Percentiles rank a stretch among this genome's conserved stretches.
These are phyloP conservation scores for Arxiozyma telluris DNA, from an alignment of 1,139 yeast species.

Conservation along the genomic window DNA sequence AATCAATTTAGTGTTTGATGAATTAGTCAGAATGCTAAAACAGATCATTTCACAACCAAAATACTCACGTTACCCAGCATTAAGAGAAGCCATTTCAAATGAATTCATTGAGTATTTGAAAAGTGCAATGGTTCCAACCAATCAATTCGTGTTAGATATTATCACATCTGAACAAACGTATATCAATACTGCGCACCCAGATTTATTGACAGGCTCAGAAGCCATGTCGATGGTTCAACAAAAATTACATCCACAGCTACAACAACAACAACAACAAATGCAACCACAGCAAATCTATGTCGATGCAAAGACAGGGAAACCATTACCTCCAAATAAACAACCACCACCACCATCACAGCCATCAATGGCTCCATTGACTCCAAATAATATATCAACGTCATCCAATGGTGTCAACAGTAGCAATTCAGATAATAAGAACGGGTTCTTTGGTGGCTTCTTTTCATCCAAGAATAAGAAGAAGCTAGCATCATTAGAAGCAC, in stretches of 20 bases:
- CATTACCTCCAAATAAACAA: constrained; percentile 41
- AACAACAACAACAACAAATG: constrained; percentile 38
- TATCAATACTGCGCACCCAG: constrained; percentile 97
- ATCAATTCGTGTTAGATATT: constrained; percentile 72
- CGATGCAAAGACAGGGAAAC: constrained; percentile 91
- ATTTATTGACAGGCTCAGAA: constrained; percentile 84
- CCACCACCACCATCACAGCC: constrained; percentile 24
- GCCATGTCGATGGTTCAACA: constrained; percentile 95
- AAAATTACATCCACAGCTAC: constrained; percentile 52
- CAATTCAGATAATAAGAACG: constrained; percentile 30
- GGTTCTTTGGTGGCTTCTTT: constrained; percentile 93
- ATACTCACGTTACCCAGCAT: constrained; percentile 80
- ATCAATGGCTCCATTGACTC: constrained; percentile 10
- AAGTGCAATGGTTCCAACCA: constrained; percentile 75
- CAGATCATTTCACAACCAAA: constrained; percentile 76
- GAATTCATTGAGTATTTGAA: constrained; percentile 74
- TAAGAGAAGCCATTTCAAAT: constrained; percentile 78
- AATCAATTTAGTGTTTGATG: constrained; percentile 86
- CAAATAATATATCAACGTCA: neutral
- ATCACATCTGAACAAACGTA: constrained; percentile 84
- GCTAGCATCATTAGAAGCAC: constrained; percentile 93
- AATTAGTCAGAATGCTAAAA: constrained; percentile 79
- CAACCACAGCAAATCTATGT: constrained; percentile 52
- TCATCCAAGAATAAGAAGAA: constrained; percentile 89
- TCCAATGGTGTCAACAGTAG: neutral